phyloP scores from a whole-genome alignment of 495 filamentous ascomycete genomes.

The Physcia stellaris region DNA sequence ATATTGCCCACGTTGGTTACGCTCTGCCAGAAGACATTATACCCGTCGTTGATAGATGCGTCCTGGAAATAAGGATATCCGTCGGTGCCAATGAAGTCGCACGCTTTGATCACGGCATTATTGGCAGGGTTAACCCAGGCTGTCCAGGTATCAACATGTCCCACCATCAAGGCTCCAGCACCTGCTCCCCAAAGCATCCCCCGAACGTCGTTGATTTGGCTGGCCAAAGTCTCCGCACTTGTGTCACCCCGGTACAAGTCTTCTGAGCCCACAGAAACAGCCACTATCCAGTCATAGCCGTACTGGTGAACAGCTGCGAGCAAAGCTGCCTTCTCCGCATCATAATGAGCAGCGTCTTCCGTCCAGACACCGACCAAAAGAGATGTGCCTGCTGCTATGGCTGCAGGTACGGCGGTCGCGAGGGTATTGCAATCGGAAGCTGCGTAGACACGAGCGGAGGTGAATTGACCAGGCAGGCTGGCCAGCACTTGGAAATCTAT shows the following conservation, averaged over 20 bases:
- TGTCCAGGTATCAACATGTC: slow-evolving; percentile 36
- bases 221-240: slow-evolving; percentile 24
- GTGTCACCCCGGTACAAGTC: slow-evolving; percentile 40
- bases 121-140: slow-evolving; percentile 32
- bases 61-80: slow-evolving; percentile 34
- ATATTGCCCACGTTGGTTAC: slow-evolving; percentile 22
- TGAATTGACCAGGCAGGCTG: slow-evolving; percentile 33
- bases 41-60: slow-evolving; percentile 26
- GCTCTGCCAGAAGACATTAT: slow-evolving; percentile 24
- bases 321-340: slow-evolving; percentile 33
- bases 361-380: slow-evolving; percentile 40
- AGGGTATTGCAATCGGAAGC: slow-evolving; percentile 36
- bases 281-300: slow-evolving; percentile 36
- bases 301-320: slow-evolving; percentile 27
- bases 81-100: slow-evolving; percentile 37
- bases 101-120: slow-evolving; percentile 29
- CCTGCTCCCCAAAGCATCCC: slow-evolving; percentile 17
- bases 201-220: slow-evolving; percentile 34
- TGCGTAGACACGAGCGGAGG: slow-evolving; percentile 35
- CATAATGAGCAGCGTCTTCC: slow-evolving; percentile 32
- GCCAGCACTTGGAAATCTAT: slow-evolving; percentile 35
- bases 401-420: slow-evolving; percentile 37
- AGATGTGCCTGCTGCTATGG: slow-evolving; percentile 33
- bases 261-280: slow-evolving; percentile 38
- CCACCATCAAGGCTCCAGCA: slow-evolving; percentile 14